These are phyloP conservation scores for Gyrodon lividus DNA, from an alignment of 768 basidiomycete genomes.

Conservation along the genomic window DNA sequence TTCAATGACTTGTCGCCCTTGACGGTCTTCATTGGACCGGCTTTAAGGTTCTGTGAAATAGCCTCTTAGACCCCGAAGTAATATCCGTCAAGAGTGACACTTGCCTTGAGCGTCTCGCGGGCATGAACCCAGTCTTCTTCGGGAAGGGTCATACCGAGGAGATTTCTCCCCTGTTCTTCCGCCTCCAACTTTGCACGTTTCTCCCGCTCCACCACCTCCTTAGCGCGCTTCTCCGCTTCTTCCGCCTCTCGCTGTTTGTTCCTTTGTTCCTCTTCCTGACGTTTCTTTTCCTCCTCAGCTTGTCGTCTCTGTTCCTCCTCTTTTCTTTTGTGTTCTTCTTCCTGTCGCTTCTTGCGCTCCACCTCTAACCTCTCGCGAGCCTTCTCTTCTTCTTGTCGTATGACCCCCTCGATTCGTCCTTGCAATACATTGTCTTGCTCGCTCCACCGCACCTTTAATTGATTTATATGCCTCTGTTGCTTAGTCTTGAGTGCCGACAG, in stretches of 20 bases:
- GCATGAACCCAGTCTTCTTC: constrained; percentile 66
- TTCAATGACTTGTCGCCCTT: constrained; percentile 57
- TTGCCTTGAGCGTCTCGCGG: constrained; percentile 53
- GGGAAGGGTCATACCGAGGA: constrained; percentile 51
- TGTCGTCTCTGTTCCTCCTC: constrained; percentile 49
- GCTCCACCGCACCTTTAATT: constrained; percentile 45
- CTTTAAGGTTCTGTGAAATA: constrained; percentile 55
- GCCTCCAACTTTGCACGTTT: constrained; percentile 37
- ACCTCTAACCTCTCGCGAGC: constrained; percentile 50
- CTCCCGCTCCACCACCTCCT: constrained; percentile 36
- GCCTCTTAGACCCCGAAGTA: constrained; percentile 22
- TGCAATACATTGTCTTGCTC: constrained; percentile 45
- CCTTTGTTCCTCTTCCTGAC: constrained; percentile 42
- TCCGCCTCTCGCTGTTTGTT: constrained; percentile 34
- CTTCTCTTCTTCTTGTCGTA: constrained; percentile 63
- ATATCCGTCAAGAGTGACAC: constrained; percentile 17
- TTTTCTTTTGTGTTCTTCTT: constrained; percentile 44
- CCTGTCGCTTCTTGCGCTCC: constrained; percentile 51
- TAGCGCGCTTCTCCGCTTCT: constrained; percentile 28
- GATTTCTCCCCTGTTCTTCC: constrained; percentile 40
- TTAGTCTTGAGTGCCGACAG: constrained; percentile 44
- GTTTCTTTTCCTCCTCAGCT: constrained; percentile 43
- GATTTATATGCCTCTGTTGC: constrained; percentile 46
- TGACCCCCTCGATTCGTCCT: constrained; percentile 60
- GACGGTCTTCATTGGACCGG: constrained; percentile 58